These are phyloP conservation scores for Aureobasidium pullulans DNA, from an alignment of 2,329 filamentous ascomycete species.

Conservation along the genomic window DNA sequence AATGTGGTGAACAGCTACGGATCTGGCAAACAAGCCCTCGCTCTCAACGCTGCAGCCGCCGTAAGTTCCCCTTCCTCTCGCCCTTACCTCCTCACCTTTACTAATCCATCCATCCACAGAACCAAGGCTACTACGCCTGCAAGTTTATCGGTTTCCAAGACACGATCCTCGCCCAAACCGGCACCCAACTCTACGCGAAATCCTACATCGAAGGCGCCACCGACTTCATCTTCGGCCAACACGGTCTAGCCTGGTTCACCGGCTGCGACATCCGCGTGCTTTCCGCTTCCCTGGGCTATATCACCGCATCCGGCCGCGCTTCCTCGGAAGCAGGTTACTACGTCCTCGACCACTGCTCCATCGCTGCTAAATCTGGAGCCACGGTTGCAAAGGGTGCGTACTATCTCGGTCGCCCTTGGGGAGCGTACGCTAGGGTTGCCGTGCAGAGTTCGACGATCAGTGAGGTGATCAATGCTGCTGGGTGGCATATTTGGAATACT, in stretches of 20 bases:
- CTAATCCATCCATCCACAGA: conserved; percentile 17
- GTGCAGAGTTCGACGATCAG: conserved; percentile 47
- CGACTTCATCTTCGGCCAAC: conserved; percentile 54
- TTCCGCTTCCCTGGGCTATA: conserved; percentile 34
- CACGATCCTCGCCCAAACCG: conserved; percentile 44
- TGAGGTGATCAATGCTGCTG: conserved; percentile 50
- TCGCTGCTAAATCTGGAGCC: conserved; percentile 36
- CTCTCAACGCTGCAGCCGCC: conserved; percentile 44
- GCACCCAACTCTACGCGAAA: conserved; percentile 49
- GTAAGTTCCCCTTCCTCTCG: conserved; percentile 15
- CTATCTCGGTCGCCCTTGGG: conserved; percentile 49
- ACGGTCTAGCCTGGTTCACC: conserved; percentile 47
- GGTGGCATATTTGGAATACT: conserved; percentile 51
- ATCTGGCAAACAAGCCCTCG: conserved; percentile 45
- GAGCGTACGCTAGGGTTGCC: conserved; percentile 43
- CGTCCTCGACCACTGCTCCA: conserved; percentile 48
- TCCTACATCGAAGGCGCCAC: conserved; percentile 51
- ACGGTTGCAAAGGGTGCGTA: conserved; percentile 33
- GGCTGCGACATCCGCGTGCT: conserved; percentile 42
- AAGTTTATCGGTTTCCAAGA: conserved; percentile 52
- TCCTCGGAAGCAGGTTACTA: conserved; percentile 40
- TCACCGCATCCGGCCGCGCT: conserved; percentile 39
- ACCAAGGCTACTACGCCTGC: conserved; percentile 52
- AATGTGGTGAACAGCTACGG: conserved; percentile 48
- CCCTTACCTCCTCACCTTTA: not conserved